Evolutionary conservation across 768 basidiomycete species (phyloP), one percentile per base, ranked within the genome.

Genomic region (Calvatia gigantea): DNA sequence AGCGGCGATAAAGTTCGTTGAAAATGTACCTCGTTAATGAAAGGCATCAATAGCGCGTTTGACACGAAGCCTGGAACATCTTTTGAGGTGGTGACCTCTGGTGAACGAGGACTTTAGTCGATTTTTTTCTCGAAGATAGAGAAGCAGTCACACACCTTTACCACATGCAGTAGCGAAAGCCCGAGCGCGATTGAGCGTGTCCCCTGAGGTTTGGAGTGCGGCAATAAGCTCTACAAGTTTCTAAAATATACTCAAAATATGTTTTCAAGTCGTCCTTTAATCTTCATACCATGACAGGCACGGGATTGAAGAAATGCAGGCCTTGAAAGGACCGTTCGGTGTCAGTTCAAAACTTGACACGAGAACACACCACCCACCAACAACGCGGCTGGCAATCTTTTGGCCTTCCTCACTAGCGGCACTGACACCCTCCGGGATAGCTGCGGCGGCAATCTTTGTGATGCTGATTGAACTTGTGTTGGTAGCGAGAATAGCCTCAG

Each of bases 21-120:
- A 8, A 23, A 4, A 31, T 73, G 54, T 63, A 86, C 86, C 79
- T 98, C 96, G 62, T 98, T 98, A 62, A 98, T 87, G 72, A 94
- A 98, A 1, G 96, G 96, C 92, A 98, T 98, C 41, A 98, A 73
- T 28, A 95, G 79, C 0, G 93, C 94, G 64, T 97, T 95, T 1
- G 93, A 91, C n/a, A 95, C 91, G 69, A 94, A 94, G 3, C 93
- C 94, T 2, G 95, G 95, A 0, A 95, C 91, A 64, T 98, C 95
- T 63, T 90, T 84, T 0, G 93, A 94, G 2, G 82, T 83, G 1
- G 94, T 89, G 1, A 98, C 94, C 78, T 94, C 92, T 94, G n/a
- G n/a, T n/a, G 65, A n/a, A 49, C 12, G 52, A 56, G 11, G 28
- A 23, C 15, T 8, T 37, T 9, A 42, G 9, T 19, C 14, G 14